A percentile compares a stretch with the other conserved stretches of the same genome.
Evolutionary conservation across 257 asterid genomes (phyloP).

Genomic region (Forsythia viridissima): DNA sequence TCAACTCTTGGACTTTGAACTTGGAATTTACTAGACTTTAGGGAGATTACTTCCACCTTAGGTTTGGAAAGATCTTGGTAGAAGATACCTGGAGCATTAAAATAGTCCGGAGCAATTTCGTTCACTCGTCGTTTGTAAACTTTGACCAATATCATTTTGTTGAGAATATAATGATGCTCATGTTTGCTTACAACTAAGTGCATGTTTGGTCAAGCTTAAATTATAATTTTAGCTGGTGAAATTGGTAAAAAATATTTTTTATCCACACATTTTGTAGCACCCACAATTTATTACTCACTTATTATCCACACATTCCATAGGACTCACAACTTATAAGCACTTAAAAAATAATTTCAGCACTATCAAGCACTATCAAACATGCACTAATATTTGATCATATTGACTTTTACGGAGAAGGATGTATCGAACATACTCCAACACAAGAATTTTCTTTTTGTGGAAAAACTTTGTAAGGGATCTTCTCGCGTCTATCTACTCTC

Average conservation of each 20-base stretch:
- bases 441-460: neutral
- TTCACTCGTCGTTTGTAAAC: neutral
- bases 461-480: neutral
- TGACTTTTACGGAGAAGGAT: neutral
- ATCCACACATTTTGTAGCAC: too few relatives aligned
- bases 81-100: neutral
- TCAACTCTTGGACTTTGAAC: neutral
- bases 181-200: neutral
- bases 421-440: neutral
- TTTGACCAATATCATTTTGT: neutral
- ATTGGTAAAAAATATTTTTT: too few relatives aligned
- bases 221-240: too few relatives aligned
- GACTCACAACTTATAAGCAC: too few relatives aligned
- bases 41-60: neutral
- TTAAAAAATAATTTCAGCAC: too few relatives aligned
- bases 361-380: too few relatives aligned
- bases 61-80: neutral
- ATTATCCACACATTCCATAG: too few relatives aligned
- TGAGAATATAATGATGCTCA: neutral
- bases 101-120: neutral
- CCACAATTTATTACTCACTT: too few relatives aligned
- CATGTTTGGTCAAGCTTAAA: too few relatives aligned
- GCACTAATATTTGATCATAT: neutral
- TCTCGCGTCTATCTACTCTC: neutral
- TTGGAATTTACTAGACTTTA: neutral